Percentiles rank a stretch among this genome's conserved stretches.
These are phyloP conservation scores for Metarhizium robertsii DNA, from an alignment of 2,329 filamentous ascomycete species.

Conservation along the genomic window DNA sequence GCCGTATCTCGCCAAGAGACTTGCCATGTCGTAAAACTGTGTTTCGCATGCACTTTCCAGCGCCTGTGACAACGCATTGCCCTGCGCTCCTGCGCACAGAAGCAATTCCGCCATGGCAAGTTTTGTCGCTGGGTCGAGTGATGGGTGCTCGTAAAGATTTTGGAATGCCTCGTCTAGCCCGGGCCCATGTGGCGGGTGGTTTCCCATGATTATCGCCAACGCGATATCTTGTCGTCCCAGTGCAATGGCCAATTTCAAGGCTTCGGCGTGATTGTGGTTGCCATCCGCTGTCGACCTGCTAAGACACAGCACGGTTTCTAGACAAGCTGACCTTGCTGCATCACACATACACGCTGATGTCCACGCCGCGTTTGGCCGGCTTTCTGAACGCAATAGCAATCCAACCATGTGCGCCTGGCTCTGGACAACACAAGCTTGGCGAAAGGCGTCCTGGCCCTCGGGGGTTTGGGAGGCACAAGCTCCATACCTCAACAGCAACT, in stretches of 20 bases:
- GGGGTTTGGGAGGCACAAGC: conserved; percentile 37
- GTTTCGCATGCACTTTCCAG: conserved; percentile 38
- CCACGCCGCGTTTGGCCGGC: conserved; percentile 31
- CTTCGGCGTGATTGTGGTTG: conserved; percentile 40
- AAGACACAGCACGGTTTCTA: conserved; percentile 40
- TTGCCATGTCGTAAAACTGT: conserved; percentile 45
- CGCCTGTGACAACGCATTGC: conserved; percentile 37
- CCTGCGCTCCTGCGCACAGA: conserved; percentile 47
- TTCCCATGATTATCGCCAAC: conserved; percentile 44
- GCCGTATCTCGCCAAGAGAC: conserved; percentile 41
- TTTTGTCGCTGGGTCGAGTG: conserved; percentile 39
- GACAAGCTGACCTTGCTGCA: conserved; percentile 38
- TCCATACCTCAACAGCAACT: conserved; percentile 41
- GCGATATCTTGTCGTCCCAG: conserved; percentile 43
- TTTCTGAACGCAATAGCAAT: conserved; percentile 39
- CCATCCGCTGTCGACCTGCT: conserved; percentile 44
- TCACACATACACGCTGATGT: conserved; percentile 43
- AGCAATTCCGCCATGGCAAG: conserved; percentile 44
- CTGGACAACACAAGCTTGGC: conserved; percentile 37
- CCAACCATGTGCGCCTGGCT: conserved; percentile 36
- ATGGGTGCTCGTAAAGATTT: conserved; percentile 34
- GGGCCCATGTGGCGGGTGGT: conserved; percentile 37
- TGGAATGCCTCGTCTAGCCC: conserved; percentile 42
- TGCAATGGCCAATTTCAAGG: conserved; percentile 39
- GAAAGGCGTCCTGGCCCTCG: conserved; percentile 44